Conservation (phyloP, 1,284 basidiomycete genomes). For the Phellopilus nigrolimitatus region DNA sequence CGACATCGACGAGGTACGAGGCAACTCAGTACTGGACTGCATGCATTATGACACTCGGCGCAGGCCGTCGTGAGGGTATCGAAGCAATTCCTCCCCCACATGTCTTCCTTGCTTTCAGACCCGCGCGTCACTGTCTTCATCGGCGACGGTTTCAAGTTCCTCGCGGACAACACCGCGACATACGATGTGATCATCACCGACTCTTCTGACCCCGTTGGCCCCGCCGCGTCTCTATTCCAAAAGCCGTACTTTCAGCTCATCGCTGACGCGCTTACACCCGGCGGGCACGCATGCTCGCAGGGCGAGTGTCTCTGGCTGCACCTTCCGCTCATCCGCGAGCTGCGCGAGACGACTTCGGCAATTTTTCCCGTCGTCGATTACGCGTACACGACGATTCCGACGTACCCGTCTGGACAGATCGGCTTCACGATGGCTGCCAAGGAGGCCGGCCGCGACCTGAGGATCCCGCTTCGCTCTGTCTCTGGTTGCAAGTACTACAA, state of each 20-base stretch:
- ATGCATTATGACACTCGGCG: not conserved
- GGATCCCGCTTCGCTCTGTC: slow-evolving; percentile 66
- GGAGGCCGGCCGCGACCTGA: slow-evolving; percentile 65
- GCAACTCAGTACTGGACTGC: not conserved
- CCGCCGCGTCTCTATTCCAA: slow-evolving; percentile 92
- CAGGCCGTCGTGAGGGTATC: slow-evolving; percentile 95
- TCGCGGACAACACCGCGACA: slow-evolving; percentile 81
- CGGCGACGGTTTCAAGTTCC: slow-evolving; percentile 97
- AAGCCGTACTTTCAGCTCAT: slow-evolving; percentile 97
- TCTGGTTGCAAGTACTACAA: slow-evolving; percentile 85
- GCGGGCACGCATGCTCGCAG: slow-evolving; percentile 95
- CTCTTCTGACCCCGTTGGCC: slow-evolving; percentile 97
- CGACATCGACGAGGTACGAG: slow-evolving; percentile 89
- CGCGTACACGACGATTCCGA: slow-evolving; percentile 96
- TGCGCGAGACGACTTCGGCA: slow-evolving; percentile 68
- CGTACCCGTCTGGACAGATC: slow-evolving; percentile 96
- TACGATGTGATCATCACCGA: slow-evolving; percentile 99
- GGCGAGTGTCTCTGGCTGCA: slow-evolving; percentile 97
- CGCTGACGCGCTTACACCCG: slow-evolving; percentile 83
- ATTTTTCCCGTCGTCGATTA: slow-evolving; percentile 89
- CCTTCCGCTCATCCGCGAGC: slow-evolving; percentile 80
- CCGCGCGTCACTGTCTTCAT: slow-evolving; percentile 86
- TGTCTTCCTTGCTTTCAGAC: slow-evolving; percentile 83
- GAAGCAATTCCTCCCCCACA: slow-evolving; percentile 89
- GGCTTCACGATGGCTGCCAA: slow-evolving; percentile 93